Base-by-base conservation (phyloP, 805 yeast genomes). In the Yarrowia sp. region DNA sequence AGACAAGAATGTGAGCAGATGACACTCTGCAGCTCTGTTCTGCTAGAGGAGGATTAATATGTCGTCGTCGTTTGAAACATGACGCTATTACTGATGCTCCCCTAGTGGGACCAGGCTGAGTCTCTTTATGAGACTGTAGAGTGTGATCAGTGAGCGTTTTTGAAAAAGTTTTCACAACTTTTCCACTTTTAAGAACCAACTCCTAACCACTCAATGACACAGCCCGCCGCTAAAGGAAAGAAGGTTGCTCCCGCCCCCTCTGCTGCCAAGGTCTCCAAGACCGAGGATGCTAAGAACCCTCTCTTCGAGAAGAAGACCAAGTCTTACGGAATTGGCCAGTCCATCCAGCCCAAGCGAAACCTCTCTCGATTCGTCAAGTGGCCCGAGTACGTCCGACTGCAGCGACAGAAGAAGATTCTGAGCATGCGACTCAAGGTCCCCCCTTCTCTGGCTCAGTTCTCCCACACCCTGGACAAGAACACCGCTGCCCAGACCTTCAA, bases 241-340 rank as follows among this genome's bases (percentile, higher is more conserved):
- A 92, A 91, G 87, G 96, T 92, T 79, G 98, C 97, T 79, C 97
- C 98, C 86, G 94, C 98, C 82, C 99, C 99, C 83, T 89, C 92
- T 81, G 92, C 97, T 80, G 79, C 91, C 78, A 84, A 85, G 80
- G 72, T 83, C 68, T 24, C 33, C 42, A 34, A 33, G 47, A 39
- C 63, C 30, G 38, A 67, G n/a, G 43, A 36, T 15, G 34, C 82
- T 44, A 84, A 85, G 85, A 92, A 91, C 87, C 97, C 97, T 77
- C 85, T 93, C 81, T 82, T 91, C 79, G 96, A 90, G 82, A 83
- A 96, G 72, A 85, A 92, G 74, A 96, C 97, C 82, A 89, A 88
- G 85, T 89, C 87, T 85, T 94, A 88, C 79, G 98, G 98, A 84
- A 89, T 95, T 78, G 99, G 99, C 78, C 98, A 95, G 86, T 84